Percentiles rank a stretch among this genome's conserved stretches.
These are phyloP conservation scores for Aristolochia californica DNA, from an alignment of 164 flowering plant genomes.

Conservation along the genomic window DNA sequence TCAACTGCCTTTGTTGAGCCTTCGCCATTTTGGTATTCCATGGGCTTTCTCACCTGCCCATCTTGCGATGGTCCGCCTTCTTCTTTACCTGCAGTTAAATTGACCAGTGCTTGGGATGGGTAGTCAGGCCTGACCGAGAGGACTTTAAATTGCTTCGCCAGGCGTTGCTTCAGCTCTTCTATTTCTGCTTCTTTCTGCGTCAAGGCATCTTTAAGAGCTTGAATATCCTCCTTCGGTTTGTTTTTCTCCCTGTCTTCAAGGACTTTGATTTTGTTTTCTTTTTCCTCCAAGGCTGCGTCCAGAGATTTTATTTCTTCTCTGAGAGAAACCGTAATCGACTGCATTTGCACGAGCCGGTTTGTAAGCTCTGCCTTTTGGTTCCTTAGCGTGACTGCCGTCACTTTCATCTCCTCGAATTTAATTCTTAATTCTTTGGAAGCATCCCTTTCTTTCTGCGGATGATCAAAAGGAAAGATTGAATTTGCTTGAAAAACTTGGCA, in stretches of 20 bases:
- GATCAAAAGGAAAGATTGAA: not conserved
- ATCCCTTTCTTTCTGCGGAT: conserved; percentile 48
- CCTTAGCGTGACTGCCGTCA: conserved; percentile 26
- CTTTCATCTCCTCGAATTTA: conserved; percentile 44
- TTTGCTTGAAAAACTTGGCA: not conserved
- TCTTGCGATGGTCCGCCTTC: not conserved
- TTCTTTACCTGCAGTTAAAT: conserved; percentile 8
- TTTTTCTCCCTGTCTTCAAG: conserved; percentile 18
- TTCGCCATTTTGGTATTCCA: too few species aligned
- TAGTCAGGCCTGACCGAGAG: conserved; percentile 29
- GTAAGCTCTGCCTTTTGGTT: conserved; percentile 42
- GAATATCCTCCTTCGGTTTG: conserved; percentile 12
- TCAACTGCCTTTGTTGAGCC: too few species aligned
- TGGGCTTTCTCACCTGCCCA: not conserved
- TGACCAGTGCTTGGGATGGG: conserved; percentile 20
- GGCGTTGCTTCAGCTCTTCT: conserved; percentile 31
- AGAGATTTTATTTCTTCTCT: conserved; percentile 39
- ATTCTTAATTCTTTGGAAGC: conserved; percentile 26
- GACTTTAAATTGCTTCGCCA: conserved; percentile 14
- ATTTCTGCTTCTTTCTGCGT: conserved; percentile 50
- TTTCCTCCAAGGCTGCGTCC: conserved; percentile 39
- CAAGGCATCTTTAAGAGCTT: conserved; percentile 25
- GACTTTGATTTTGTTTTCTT: conserved; percentile 36
- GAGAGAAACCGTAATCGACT: conserved; percentile 42
- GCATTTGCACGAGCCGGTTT: conserved; percentile 38